Evolutionary conservation across 73 alveolate species (phyloP).

Genomic region (Tetrahymena thermophila): DNA sequence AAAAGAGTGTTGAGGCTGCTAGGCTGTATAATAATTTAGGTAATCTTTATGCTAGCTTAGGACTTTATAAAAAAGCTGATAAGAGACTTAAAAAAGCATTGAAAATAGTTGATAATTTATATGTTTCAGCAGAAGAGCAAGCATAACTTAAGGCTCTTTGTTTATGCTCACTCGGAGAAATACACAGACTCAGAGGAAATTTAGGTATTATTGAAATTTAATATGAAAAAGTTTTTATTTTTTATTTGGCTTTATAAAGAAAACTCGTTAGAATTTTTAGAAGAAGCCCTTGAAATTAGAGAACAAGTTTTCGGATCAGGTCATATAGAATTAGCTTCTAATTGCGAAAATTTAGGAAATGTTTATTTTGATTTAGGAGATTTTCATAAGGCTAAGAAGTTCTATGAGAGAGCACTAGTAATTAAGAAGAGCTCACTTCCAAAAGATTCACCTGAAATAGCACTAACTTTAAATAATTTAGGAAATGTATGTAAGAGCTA

Average conservation of each 20-base stretch:
- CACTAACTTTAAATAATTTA: slow-evolving; percentile 36
- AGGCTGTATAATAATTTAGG: slow-evolving; percentile 26
- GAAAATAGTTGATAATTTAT: slow-evolving; percentile 25
- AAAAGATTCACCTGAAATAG: slow-evolving; percentile 26
- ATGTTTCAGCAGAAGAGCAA: neutral
- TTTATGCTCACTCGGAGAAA: slow-evolving; percentile 25
- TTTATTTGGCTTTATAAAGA: neutral
- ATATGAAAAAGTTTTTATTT: neutral
- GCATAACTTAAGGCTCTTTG: slow-evolving; percentile 23
- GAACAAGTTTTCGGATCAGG: slow-evolving; percentile 32
- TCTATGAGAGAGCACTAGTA: slow-evolving; percentile 34
- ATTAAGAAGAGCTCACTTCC: slow-evolving; percentile 36
- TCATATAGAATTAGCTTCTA: slow-evolving; percentile 37
- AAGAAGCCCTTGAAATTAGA: slow-evolving; percentile 34
- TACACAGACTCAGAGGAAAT: slow-evolving; percentile 27
- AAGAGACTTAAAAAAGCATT: slow-evolving; percentile 36
- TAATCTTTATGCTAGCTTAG: slow-evolving; percentile 31
- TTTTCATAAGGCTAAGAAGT: slow-evolving; percentile 34
- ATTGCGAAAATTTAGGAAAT: slow-evolving; percentile 30
- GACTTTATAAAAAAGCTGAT: slow-evolving; percentile 27
- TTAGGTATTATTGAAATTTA: slow-evolving; percentile 20
- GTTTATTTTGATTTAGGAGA: slow-evolving; percentile 40
- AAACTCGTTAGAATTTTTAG: neutral
- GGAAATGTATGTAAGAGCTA: slow-evolving; percentile 38
- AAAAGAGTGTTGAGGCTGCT: slow-evolving; percentile 26